Evolutionary conservation across 2,329 filamentous ascomycete genomes (phyloP), one percentile per base, ranked within the genome.

Genomic region (Penicillium sp.): DNA sequence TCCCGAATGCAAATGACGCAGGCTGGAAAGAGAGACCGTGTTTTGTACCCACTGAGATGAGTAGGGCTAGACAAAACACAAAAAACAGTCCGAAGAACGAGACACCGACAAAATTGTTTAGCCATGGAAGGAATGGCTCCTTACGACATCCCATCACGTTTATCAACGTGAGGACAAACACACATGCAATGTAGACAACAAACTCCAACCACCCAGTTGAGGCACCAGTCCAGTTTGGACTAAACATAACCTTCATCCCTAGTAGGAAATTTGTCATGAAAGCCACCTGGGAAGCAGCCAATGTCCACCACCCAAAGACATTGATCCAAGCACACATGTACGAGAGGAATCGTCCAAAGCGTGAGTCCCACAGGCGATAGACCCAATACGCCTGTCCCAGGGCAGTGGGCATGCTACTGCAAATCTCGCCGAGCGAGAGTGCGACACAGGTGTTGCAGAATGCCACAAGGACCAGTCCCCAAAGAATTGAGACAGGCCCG

Each of bases 321-420:
- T 84, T 84, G 62, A 83, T 81, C 80, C 80, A 83, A 3, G 81
- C 81, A 57, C 79, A 82, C 65, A 84, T 74, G 61, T 84, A 84
- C 1, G 79, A 81, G 5, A 68, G 60, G 58, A 83, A 80, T 0
- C 81, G 74, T 0, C 80, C 81, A 1, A 55, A 51, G 0, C 61
- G 65, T 7, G 61, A 59, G 52, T 70, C 46, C 73, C 75, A 68
- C 51, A 81, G 67, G 3, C 74, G 70, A 55, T 76, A 73, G 2
- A 80, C 72, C 81, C 81, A 85, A 61, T 81, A 84, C 0, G 81
- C 81, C 66, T 85, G 82, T 0, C 82, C 82, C 6, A 84, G 67
- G 0, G 82, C 81, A 0, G 81, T 84, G 1, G 82, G 82, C 81
- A 84, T 84, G 57, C 76, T 78, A 56, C 80, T 83, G 63, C 76